Conservation (phyloP, 257 asterid species). For the Salvia rosmarinus region DNA sequence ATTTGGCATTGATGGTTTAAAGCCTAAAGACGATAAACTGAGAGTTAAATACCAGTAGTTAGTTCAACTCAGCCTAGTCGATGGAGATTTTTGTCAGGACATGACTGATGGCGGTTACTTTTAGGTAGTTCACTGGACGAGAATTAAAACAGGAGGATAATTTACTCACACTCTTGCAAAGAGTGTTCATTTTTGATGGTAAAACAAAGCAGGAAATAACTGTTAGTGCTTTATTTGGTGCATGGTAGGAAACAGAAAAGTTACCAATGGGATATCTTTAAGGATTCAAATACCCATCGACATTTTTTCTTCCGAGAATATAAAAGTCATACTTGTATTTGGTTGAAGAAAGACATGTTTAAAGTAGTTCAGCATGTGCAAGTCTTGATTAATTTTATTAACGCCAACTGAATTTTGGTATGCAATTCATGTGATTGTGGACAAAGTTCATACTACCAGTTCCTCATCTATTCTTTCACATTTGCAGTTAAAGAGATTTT, state of each 20-base stretch:
- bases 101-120: constrained; percentile 17
- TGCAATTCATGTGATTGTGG: constrained; percentile 1
- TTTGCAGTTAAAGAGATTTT: background rate
- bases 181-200: background rate
- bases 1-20: constrained; percentile 5
- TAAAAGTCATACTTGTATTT: background rate
- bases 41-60: constrained; percentile 8
- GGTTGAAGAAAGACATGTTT: background rate
- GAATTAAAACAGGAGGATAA: constrained; percentile 14
- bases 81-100: constrained; percentile 20
- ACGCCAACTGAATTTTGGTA: background rate
- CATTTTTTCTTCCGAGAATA: background rate
- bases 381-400: background rate
- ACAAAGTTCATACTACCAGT: constrained; percentile 4
- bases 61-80: constrained; percentile 19
- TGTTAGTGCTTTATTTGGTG: background rate
- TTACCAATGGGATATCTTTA: background rate
- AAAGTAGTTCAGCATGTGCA: background rate
- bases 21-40: background rate
- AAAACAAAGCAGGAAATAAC: background rate
- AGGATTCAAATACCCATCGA: background rate
- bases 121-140: background rate
- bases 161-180: constrained; percentile 3
- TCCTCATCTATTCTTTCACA: background rate
- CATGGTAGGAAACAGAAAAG: background rate